Base-by-base conservation (phyloP, 441 rosid genomes). In the Flueggea neowawraea region DNA sequence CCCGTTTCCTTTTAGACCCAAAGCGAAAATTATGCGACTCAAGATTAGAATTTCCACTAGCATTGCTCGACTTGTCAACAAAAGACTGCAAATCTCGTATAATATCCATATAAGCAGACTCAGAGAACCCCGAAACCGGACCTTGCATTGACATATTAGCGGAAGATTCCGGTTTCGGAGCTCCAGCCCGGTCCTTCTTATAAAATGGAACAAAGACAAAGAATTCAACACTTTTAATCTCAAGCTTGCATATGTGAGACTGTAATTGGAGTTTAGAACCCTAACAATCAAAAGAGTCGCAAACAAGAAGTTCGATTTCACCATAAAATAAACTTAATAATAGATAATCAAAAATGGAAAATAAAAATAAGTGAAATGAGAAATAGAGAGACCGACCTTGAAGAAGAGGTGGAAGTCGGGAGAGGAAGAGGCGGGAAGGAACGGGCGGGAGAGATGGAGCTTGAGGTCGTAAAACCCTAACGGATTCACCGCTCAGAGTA, bases 361-460 rank as follows among this genome's bases (percentile, higher is more conserved):
- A 11, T 32, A 5, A n/a, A 14, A 28, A 45, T 54, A 7, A 47
- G 48, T 45, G 53, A 39, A 31, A 13, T 22, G 69, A 66, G 15
- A 4, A 22, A 22, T 22, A 15, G 54, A 36, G 12, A 59, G 57
- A 39, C 16, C 52, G 60, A 63, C 99, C 96, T 91, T 85, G 84
- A 78, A 87, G 71, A 66, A 91, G 59, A 94, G 78, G 64, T 89
- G 90, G 77, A 89, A 94, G 70, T 78, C 79, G 57, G 95, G 87
- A 51, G 87, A 85, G 48, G 80, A 65, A 10, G 83, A 77, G 57
- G 94, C 88, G 53, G 86, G 88, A 83, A 78, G 74, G 79, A 89
- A 94, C 44, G 61, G 71, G 64, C 62, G 75, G 53, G 71, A 77
- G 78, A 91, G 68, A 63, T 86, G 70, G 58, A 64, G 75, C 75